phyloP scores from a whole-genome alignment of 352 stramenopile genomes.

The Phytophthora aleatoria region DNA sequence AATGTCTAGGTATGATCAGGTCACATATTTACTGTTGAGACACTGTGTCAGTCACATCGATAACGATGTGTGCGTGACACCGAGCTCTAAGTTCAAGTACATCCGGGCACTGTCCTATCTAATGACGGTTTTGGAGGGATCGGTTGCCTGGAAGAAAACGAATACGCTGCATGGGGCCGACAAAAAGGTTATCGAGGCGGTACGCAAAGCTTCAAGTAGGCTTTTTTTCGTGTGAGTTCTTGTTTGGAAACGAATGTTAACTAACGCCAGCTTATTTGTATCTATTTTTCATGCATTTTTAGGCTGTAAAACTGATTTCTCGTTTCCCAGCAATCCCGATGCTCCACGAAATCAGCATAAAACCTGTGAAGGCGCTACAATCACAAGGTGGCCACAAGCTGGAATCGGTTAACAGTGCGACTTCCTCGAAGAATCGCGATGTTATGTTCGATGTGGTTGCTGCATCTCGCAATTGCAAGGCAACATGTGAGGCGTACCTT shows the following conservation, averaged over 20 bases:
- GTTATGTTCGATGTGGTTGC: conserved; percentile 35
- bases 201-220: conserved; percentile 42
- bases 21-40: conserved; percentile 60
- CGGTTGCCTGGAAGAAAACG: conserved; percentile 28
- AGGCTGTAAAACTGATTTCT: conserved; percentile 49
- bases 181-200: conserved; percentile 60
- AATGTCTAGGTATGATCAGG: conserved; percentile 57
- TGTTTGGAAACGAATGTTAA: not conserved
- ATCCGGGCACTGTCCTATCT: conserved; percentile 57
- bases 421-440: conserved; percentile 29
- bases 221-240: conserved; percentile 6
- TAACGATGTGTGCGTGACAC: conserved; percentile 36
- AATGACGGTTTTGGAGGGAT: conserved; percentile 52
- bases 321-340: conserved; percentile 59
- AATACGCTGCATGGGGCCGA: conserved; percentile 40
- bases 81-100: conserved; percentile 53
- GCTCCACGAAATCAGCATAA: conserved; percentile 53
- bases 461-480: conserved; percentile 31
- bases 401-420: conserved; percentile 9
- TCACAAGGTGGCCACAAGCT: conserved; percentile 27
- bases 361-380: conserved; percentile 32
- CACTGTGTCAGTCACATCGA: conserved; percentile 57
- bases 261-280: conserved; percentile 3
- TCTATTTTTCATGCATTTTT: not conserved
- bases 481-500: conserved; percentile 41